Percentiles rank a stretch among this genome's conserved stretches.
These are phyloP conservation scores for Psilocybe tampanensis DNA, from an alignment of 768 basidiomycete species.

Conservation along the genomic window DNA sequence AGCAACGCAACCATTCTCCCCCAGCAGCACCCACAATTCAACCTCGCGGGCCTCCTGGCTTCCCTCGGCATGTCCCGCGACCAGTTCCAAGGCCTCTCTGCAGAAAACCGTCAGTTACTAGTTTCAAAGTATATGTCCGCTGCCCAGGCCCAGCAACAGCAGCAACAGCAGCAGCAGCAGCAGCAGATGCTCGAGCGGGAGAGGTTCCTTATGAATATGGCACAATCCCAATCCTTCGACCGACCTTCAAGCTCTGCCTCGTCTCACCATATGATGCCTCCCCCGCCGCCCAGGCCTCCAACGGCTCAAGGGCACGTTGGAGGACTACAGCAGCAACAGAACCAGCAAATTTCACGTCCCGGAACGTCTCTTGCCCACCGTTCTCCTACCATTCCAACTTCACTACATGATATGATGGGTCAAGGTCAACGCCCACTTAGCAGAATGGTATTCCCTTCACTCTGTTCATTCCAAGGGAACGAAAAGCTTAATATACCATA, in stretches of 20 bases:
- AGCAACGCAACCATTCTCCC: no score
- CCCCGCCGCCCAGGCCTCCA: conserved; percentile 30
- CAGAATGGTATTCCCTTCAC: conserved; percentile 17
- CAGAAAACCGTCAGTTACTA: conserved; percentile 26
- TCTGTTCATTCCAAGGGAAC: not conserved
- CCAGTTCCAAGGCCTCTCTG: conserved; percentile 28
- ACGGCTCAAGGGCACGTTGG: conserved; percentile 20
- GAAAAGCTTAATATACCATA: not conserved
- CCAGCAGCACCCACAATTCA: conserved; percentile 6
- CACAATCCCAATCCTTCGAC: conserved; percentile 12
- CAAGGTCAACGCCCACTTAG: conserved; percentile 23
- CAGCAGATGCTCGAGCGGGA: conserved; percentile 5
- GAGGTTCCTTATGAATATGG: conserved; percentile 6
- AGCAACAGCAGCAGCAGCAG: conserved; percentile 8
- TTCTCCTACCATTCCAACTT: conserved; percentile 30
- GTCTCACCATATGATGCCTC: conserved; percentile 34
- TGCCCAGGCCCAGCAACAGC: conserved; percentile 18
- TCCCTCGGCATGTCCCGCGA: conserved; percentile 30
- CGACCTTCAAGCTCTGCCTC: conserved; percentile 29
- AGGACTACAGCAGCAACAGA: conserved; percentile 15
- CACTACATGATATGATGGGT: conserved; percentile 19
- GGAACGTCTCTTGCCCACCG: conserved; percentile 32
- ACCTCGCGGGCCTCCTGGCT: conserved; percentile 22
- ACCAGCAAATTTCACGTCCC: conserved; percentile 24
- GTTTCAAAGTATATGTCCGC: conserved; percentile 23